These are phyloP conservation scores for Didymella arachidicola DNA, from an alignment of 2,329 filamentous ascomycete species.

Conservation along the genomic window DNA sequence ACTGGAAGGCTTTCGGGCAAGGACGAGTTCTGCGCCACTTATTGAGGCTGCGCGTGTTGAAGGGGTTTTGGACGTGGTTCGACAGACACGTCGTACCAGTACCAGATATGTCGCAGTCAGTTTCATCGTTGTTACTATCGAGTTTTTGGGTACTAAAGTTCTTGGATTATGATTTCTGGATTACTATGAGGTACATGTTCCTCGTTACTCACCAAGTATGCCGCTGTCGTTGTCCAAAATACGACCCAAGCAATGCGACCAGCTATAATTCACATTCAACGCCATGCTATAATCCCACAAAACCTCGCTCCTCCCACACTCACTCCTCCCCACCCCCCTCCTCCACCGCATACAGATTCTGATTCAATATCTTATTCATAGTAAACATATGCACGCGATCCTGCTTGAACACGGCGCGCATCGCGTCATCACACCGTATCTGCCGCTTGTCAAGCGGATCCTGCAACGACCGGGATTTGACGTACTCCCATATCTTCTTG, in stretches of 20 bases:
- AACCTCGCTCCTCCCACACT: too few relatives aligned
- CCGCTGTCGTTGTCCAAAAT: too few relatives aligned
- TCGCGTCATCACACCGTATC: conserved; percentile 88
- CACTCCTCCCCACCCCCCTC: conserved; percentile 53
- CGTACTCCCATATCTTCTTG: conserved; percentile 95
- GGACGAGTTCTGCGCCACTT: neutral
- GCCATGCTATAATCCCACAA: too few relatives aligned
- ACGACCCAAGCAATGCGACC: too few relatives aligned
- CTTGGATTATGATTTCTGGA: too few relatives aligned
- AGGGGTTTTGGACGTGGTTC: neutral
- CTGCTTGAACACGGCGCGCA: conserved; percentile 92
- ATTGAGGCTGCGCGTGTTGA: neutral
- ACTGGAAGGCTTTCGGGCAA: neutral
- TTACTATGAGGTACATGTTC: too few relatives aligned
- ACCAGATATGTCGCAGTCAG: neutral
- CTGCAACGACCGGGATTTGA: conserved; percentile 86
- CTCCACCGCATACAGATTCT: conserved; percentile 86
- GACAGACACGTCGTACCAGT: neutral
- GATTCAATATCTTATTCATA: conserved; percentile 96
- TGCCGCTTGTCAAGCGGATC: conserved; percentile 91
- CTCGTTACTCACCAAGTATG: too few relatives aligned
- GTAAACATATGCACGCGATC: conserved; percentile 97
- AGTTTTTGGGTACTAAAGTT: too few relatives aligned
- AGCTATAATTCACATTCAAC: too few relatives aligned
- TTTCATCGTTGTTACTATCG: too few relatives aligned